These are phyloP conservation scores for Termitomyces titanicus DNA, from an alignment of 768 basidiomycete species.

Conservation along the genomic window DNA sequence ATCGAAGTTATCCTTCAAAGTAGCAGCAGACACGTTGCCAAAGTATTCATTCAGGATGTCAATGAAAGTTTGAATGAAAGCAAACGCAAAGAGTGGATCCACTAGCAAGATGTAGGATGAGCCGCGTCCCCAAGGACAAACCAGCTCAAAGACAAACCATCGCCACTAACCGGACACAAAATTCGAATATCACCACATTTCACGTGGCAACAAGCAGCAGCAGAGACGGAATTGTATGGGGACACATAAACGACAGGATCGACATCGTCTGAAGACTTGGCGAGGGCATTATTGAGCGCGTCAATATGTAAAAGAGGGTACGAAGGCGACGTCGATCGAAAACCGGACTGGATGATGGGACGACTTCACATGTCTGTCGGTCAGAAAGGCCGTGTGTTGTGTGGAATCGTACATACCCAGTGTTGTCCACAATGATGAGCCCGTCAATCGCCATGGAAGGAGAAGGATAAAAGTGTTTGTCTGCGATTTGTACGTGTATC, in stretches of 20 bases:
- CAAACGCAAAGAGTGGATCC: slow-evolving; percentile 87
- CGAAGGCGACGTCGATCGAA: slow-evolving; percentile 69
- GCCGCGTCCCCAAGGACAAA: slow-evolving; percentile 1
- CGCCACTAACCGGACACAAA: slow-evolving; percentile 78
- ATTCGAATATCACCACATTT: slow-evolving; percentile 72
- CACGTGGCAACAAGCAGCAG: slow-evolving; percentile 84
- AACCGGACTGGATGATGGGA: slow-evolving; percentile 88
- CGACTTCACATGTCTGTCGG: slow-evolving; percentile 37
- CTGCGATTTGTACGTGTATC: neutral
- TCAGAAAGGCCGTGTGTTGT: slow-evolving; percentile 10
- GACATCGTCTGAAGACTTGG: slow-evolving; percentile 51
- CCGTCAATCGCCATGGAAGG: slow-evolving; percentile 72
- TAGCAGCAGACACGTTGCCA: slow-evolving; percentile 75
- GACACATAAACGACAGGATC: slow-evolving; percentile 76
- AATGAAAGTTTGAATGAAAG: slow-evolving; percentile 82
- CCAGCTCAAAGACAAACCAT: slow-evolving; percentile 51
- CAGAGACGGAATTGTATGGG: slow-evolving; percentile 40
- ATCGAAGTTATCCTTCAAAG: slow-evolving; percentile 89
- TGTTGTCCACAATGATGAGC: slow-evolving; percentile 71
- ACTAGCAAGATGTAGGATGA: slow-evolving; percentile 38
- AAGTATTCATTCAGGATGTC: slow-evolving; percentile 86
- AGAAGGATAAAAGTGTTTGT: slow-evolving; percentile 9
- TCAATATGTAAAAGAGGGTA: slow-evolving; percentile 88
- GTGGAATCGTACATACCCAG: slow-evolving; percentile 49
- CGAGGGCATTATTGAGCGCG: slow-evolving; percentile 70